phyloP scores from a whole-genome alignment of 2,329 filamentous ascomycete genomes.

The Fonsecaea nubica region DNA sequence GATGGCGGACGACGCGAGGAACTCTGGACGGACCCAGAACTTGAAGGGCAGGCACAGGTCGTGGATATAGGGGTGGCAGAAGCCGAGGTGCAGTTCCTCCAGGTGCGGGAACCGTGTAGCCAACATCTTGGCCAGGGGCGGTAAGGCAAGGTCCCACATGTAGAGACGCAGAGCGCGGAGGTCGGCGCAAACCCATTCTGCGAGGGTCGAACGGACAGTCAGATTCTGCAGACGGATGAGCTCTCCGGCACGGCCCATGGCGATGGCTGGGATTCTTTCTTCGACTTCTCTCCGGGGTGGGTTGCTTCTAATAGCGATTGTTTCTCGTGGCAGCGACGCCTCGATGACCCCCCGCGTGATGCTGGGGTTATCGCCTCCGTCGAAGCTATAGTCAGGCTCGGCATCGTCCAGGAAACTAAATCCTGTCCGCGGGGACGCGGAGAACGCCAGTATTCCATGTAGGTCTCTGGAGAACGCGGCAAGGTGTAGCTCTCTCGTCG shows the following conservation, averaged over 20 bases:
- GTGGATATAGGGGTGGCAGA: slow-evolving; percentile 46
- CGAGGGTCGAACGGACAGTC: slow-evolving; percentile 28
- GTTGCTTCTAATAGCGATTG: not conserved
- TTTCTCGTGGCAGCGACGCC: not conserved
- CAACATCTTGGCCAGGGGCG: slow-evolving; percentile 44
- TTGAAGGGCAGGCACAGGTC: slow-evolving; percentile 42
- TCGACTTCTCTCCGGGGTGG: slow-evolving; percentile 14
- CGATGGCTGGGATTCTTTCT: slow-evolving; percentile 24
- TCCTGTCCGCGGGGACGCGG: slow-evolving; percentile 39
- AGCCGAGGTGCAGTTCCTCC: slow-evolving; percentile 45
- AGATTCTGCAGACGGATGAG: slow-evolving; percentile 36
- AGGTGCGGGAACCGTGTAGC: slow-evolving; percentile 43
- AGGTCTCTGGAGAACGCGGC: slow-evolving; percentile 46
- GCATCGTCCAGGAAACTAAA: not conserved
- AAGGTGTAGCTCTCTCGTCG: slow-evolving; percentile 44
- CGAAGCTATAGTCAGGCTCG: slow-evolving; percentile 12
- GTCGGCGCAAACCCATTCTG: slow-evolving; percentile 18
- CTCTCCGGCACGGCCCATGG: slow-evolving; percentile 15
- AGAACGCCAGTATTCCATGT: slow-evolving; percentile 45
- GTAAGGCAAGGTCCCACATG: slow-evolving; percentile 43
- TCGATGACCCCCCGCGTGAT: not conserved
- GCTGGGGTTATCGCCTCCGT: not conserved
- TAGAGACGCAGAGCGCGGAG: slow-evolving; percentile 34
- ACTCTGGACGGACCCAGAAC: slow-evolving; percentile 42
- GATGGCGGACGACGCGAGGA: slow-evolving; percentile 37